Evolutionary conservation across 2,329 filamentous ascomycete species (phyloP).

Genomic region (Ophiostoma sp.): DNA sequence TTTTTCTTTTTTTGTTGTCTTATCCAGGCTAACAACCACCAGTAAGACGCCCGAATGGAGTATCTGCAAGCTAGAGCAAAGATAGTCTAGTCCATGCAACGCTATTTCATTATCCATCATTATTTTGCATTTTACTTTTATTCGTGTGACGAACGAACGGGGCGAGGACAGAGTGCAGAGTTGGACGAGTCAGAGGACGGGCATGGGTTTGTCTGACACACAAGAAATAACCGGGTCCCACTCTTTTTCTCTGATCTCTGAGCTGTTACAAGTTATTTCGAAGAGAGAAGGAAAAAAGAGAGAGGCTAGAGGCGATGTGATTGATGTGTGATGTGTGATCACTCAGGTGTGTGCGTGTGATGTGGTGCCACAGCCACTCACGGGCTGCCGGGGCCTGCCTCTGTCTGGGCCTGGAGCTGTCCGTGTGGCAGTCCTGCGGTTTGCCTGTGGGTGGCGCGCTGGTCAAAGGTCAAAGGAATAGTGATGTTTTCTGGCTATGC

Average conservation of each 20-base stretch:
- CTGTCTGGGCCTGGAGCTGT: conserved; percentile 5
- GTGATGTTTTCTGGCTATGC: background rate
- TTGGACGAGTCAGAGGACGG: conserved; percentile 21
- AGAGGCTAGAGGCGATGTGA: background rate
- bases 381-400: background rate
- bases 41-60: conserved; percentile 22
- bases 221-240: conserved; percentile 17
- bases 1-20: conserved; percentile 4
- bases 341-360: background rate
- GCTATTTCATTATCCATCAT: background rate
- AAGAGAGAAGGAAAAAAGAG: background rate
- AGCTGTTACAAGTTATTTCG: background rate
- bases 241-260: background rate
- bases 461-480: background rate
- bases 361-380: conserved; percentile 24
- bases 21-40: conserved; percentile 14
- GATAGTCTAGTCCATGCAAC: conserved; percentile 8
- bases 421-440: conserved; percentile 5
- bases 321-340: conserved; percentile 17
- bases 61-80: conserved; percentile 13
- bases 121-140: background rate
- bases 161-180: conserved; percentile 11
- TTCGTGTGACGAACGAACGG: conserved; percentile 17
- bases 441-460: background rate
- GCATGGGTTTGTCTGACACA: conserved; percentile 25